Conservation (phyloP, 176 grass and related monocot genomes). For the maize (Zea mays) region Zm-B73-REFERENCE-NAM-5.0 NC_050096.1:240301501-240302000, state of each 20-base stretch:
- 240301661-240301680: conserved; percentile 27
- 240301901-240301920: too few species aligned
- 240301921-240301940: too few species aligned
- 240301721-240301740: background rate
- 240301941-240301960: too few species aligned
- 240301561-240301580: conserved; percentile 75
- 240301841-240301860: too few species aligned
- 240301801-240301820: too few species aligned
- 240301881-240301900: too few species aligned
- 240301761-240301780: background rate
- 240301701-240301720: background rate
- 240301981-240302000: too few species aligned
- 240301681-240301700: background rate
- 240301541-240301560: conserved; percentile 93
- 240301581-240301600: conserved; percentile 31
- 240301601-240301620: conserved; percentile 6
- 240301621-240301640: conserved; percentile 3
- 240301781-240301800: background rate
- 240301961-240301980: too few species aligned
- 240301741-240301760: conserved; percentile 13
- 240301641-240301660: conserved; percentile 10
- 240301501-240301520: conserved; percentile 76
- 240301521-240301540: conserved; percentile 85
- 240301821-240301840: too few species aligned
- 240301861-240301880: too few species aligned